phyloP scores from a whole-genome alignment of 345 rosid genomes.

The Chamaenerion angustifolium region DNA sequence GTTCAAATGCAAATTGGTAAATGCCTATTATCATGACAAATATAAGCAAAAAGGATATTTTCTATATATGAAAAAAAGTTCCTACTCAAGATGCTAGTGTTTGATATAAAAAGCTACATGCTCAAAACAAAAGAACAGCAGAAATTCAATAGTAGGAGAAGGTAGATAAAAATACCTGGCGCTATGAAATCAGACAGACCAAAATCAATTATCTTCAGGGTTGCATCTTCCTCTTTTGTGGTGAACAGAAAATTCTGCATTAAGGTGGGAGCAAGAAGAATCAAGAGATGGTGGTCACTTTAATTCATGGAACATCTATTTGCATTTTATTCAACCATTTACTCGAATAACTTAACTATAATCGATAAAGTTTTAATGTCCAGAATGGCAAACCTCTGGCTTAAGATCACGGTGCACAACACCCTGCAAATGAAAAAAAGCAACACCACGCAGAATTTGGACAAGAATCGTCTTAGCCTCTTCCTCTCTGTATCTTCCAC shows the following conservation, averaged over 20 bases:
- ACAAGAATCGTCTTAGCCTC: slow-evolving; percentile 72
- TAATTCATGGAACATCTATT: not conserved
- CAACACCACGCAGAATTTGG: slow-evolving; percentile 69
- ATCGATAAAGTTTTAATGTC: not conserved
- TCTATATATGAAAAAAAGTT: no score
- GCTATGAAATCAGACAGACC: slow-evolving; percentile 74
- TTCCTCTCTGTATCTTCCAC: slow-evolving; percentile 83
- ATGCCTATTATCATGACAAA: no score
- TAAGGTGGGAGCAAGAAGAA: no score
- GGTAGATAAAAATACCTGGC: slow-evolving; percentile 40
- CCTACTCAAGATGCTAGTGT: no score
- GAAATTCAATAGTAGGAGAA: not conserved
- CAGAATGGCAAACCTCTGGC: slow-evolving; percentile 56
- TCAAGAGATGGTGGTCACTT: no score
- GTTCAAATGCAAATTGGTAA: no score
- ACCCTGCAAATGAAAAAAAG: slow-evolving; percentile 95
- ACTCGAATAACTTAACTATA: not conserved
- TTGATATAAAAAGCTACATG: no score
- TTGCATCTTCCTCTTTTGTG: slow-evolving; percentile 60
- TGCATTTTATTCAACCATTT: not conserved
- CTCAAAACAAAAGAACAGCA: no score
- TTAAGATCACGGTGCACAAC: slow-evolving; percentile 95
- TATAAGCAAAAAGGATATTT: no score
- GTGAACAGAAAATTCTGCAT: slow-evolving; percentile 84
- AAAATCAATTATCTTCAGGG: slow-evolving; percentile 87